Conservation (phyloP, 306 rosid species). For the Morella rubra region DNA sequence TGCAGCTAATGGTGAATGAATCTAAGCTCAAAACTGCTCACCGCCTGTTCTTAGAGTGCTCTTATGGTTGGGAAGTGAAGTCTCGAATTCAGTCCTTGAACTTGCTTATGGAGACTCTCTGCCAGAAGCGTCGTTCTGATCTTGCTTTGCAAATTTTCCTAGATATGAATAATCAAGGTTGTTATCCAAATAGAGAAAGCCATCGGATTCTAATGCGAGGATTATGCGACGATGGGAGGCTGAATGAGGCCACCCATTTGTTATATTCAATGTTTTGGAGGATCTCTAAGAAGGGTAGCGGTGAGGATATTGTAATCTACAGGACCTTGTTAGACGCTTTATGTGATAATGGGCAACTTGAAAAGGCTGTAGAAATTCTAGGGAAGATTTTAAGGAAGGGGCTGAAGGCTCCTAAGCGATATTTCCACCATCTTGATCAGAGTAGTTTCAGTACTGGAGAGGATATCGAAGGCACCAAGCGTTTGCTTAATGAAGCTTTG, state of each 20-base stretch:
- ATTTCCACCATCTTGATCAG: slow-evolving; percentile 34
- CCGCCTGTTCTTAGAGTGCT: slow-evolving; percentile 40
- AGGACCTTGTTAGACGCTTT: slow-evolving; percentile 53
- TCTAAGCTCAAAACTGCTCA: slow-evolving; percentile 39
- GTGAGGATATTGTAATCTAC: slow-evolving; percentile 52
- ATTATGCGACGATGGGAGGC: slow-evolving; percentile 49
- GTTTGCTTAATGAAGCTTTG: slow-evolving; percentile 46
- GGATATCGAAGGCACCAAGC: slow-evolving; percentile 31
- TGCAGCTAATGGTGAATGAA: slow-evolving; percentile 48
- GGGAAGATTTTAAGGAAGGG: slow-evolving; percentile 58
- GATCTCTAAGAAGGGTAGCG: slow-evolving; percentile 52
- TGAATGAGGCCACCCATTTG: slow-evolving; percentile 54
- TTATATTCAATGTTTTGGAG: slow-evolving; percentile 65
- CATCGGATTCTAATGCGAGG: slow-evolving; percentile 49
- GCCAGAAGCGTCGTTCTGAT: slow-evolving; percentile 42
- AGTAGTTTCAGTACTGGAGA: slow-evolving; percentile 16
- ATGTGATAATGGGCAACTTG: slow-evolving; percentile 44
- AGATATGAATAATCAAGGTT: slow-evolving; percentile 53
- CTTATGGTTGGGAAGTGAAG: slow-evolving; percentile 52
- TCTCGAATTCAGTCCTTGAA: slow-evolving; percentile 43
- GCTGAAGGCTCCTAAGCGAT: slow-evolving; percentile 50
- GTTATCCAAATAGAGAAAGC: slow-evolving; percentile 52
- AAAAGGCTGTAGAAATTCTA: slow-evolving; percentile 47
- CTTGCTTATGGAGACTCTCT: slow-evolving; percentile 48
- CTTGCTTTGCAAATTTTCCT: slow-evolving; percentile 48